Evolutionary conservation across 2,329 filamentous ascomycete species (phyloP), one percentile per base, ranked within the genome.

Genomic region (Colletotrichum plurivorum): DNA sequence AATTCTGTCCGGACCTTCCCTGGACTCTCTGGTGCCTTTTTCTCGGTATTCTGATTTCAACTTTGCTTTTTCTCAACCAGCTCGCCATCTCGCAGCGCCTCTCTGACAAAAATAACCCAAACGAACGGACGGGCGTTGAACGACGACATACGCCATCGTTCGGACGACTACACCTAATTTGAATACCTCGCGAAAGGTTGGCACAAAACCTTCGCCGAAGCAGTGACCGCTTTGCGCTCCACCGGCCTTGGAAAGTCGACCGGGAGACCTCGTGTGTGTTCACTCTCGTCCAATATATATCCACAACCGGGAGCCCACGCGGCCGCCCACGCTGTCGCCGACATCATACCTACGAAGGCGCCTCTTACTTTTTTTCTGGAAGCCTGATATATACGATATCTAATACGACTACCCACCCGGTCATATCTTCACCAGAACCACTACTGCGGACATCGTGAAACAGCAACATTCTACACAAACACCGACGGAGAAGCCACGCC

Each of bases 151-250:
- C 48, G 18, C 18, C 20, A 31, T 31, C 20, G 57, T 60, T 52
- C 46, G 46, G 57, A 60, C 57, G 46, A 60, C 57, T 27, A 52
- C 57, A 60, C 57, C 57, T 60, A 51, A 41, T 60, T 60, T 8
- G 31, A 43, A n/a, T 15, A 46, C 18, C 20, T 36, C 31, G 31
- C 20, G 15, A 9, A 18, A 52, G 20, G 22, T 27, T 20, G 45
- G 31, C 31, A 36, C 20, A 25, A 51, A 60, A 60, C 57, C 57
- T 60, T 60, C 46, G n/a, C 22, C 22, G 20, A 48, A 52, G 57
- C 57, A 60, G 45, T 27, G 36, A 60, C 57, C 57, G 18, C 46
- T 51, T 36, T 48, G 15, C 18, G 45, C 45, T 18, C 18, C 36
- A 18, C 51, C 48, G 48, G 57, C 25, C 57, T 43, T 52, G 57